Evolutionary conservation across 2,329 filamentous ascomycete genomes (phyloP).

Genomic region (Teratosphaeria epicoccoides): DNA sequence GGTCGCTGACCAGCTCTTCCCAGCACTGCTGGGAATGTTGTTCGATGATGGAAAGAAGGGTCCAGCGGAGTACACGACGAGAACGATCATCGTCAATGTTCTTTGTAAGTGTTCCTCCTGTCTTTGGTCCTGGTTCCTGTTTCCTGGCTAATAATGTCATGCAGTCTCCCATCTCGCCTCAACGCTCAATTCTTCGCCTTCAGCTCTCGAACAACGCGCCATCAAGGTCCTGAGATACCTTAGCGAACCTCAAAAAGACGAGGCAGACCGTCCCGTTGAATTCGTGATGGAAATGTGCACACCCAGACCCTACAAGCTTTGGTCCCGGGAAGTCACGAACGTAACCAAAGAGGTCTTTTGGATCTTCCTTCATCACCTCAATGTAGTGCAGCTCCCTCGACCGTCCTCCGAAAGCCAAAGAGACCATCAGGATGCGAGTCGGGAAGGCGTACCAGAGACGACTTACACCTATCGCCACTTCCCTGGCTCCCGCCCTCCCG

Average conservation of each 20-base stretch:
- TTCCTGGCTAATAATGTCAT: slow-evolving; percentile 2
- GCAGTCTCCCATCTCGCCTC: slow-evolving; percentile 68
- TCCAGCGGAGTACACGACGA: slow-evolving; percentile 89
- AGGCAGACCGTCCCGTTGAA: slow-evolving; percentile 63
- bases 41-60: slow-evolving; percentile 98
- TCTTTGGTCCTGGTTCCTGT: too few species aligned
- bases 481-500: slow-evolving; percentile 74
- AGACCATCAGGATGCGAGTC: slow-evolving; percentile 11
- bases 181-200: slow-evolving; percentile 35
- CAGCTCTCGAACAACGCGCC: slow-evolving; percentile 49
- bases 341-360: slow-evolving; percentile 98
- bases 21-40: slow-evolving; percentile 74
- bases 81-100: slow-evolving; percentile 78
- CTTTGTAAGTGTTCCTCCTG: slow-evolving; percentile 43
- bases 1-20: slow-evolving; percentile 73
- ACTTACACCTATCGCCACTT: slow-evolving; percentile 58
- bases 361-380: slow-evolving; percentile 94
- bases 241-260: slow-evolving; percentile 67
- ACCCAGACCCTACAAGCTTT: slow-evolving; percentile 79
- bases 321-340: slow-evolving; percentile 84
- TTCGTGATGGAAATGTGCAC: slow-evolving; percentile 87
- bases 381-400: slow-evolving; percentile 60
- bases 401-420: background rate
- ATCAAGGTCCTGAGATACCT: slow-evolving; percentile 67
- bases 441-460: slow-evolving; percentile 15